These are phyloP conservation scores for Talaromyces sp. DNA, from an alignment of 2,329 filamentous ascomycete genomes.

Conservation along the genomic window DNA sequence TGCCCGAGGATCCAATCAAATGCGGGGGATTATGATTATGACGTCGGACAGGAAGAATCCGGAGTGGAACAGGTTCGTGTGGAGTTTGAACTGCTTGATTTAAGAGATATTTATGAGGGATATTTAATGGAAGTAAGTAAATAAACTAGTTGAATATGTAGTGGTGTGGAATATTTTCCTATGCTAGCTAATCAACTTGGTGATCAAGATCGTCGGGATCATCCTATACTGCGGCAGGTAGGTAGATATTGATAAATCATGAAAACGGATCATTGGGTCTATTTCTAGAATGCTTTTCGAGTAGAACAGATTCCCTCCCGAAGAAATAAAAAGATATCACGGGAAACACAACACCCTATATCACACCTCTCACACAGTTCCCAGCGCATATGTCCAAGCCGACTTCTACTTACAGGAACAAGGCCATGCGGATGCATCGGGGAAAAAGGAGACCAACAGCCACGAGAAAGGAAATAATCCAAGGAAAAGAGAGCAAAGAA, in stretches of 20 bases:
- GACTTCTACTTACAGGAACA: constrained; percentile 28
- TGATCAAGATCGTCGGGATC: too few species aligned
- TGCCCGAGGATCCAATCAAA: constrained; percentile 21
- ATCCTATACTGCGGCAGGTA: too few species aligned
- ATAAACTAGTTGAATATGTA: too few species aligned
- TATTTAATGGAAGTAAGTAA: too few species aligned
- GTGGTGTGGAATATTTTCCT: too few species aligned
- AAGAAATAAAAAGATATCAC: constrained; percentile 2
- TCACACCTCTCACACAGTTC: constrained; percentile 22
- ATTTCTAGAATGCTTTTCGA: constrained; percentile 31
- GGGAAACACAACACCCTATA: constrained; percentile 22
- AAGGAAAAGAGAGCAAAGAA: too few species aligned
- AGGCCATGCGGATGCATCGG: constrained; percentile 29
- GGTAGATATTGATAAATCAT: too few species aligned
- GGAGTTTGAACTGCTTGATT: neutral
- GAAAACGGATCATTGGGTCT: constrained; percentile 19
- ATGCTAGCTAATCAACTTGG: too few species aligned
- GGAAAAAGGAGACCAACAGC: constrained; percentile 1
- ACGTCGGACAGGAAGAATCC: constrained; percentile 24
- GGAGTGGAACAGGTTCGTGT: constrained; percentile 1
- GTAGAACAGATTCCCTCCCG: constrained; percentile 16
- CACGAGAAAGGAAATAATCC: constrained; percentile 3
- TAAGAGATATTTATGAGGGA: too few species aligned
- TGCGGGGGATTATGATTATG: constrained; percentile 21
- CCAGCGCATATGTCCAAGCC: constrained; percentile 28